Evolutionary conservation across 164 flowering plant species (phyloP), one percentile per base, ranked within the genome.

Genomic region (Sextonia rubra): DNA sequence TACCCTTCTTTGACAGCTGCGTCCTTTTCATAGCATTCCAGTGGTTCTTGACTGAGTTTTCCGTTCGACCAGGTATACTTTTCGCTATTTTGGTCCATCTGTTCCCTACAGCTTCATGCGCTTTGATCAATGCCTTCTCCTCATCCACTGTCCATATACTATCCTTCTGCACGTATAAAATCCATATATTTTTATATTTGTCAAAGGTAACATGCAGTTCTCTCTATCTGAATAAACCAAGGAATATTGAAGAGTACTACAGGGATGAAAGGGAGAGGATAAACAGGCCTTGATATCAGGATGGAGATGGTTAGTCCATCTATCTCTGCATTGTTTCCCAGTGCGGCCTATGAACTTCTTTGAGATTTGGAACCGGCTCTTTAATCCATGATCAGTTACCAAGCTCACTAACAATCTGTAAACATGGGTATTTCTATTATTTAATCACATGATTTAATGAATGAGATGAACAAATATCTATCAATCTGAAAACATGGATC

Each of bases 271-370:
- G 65, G 58, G 3, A 44, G 15, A 37, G 8, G 44, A n/a, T 7
- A 15, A 20, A n/a, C 58, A 8, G 24, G 84, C 89, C 87, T 74
- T 87, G 70, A 87, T 82, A 49, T 86, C 80, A 0, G 87, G 91
- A 30, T 81, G 72, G n/a, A 87, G 66, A 78, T 86, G 87, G 69
- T 85, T 85, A 64, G 81, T 77, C 91, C 91, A 87, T 72, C 91
- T 76, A 76, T 87, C 91, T 58, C 91, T 72, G 47, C 91, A 87
- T 37, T 87, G 89, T 72, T 87, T 87, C 11, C 87, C 91, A 0
- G 78, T 72, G 65, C 91, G 75, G 2, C 85, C 84, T 2, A 14
- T n/a, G 2, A 87, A 67, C 77, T 66, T 69, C 22, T 70, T 64
- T 27, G 89, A 84, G 22, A 87, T 83, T 3, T 64, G 49, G 17